Evolutionary conservation across 1,139 yeast species (phyloP).

Genomic region (Candida sanyaensis): DNA sequence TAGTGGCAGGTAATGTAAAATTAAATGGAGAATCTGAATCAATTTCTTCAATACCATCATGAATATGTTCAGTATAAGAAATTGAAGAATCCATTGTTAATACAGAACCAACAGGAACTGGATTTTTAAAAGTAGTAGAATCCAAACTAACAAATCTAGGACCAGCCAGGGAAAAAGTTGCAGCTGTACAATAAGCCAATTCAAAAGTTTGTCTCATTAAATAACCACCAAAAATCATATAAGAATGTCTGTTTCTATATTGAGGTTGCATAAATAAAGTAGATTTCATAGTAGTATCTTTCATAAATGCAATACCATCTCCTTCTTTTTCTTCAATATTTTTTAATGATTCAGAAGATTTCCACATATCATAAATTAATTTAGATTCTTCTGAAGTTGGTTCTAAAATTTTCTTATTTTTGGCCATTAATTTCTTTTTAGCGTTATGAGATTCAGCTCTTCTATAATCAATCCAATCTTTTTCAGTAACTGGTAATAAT

Average conservation of each 20-base stretch:
- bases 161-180: constrained; percentile 78
- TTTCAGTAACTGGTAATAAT: constrained; percentile 69
- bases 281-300: constrained; percentile 67
- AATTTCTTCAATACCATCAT: constrained; percentile 34
- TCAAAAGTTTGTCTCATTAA: constrained; percentile 89
- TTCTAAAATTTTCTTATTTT: constrained; percentile 58
- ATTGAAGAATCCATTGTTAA: constrained; percentile 78
- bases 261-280: constrained; percentile 95
- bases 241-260: constrained; percentile 89
- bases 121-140: constrained; percentile 87
- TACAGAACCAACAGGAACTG: constrained; percentile 94
- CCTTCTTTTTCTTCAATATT: constrained; percentile 8
- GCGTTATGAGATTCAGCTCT: constrained; percentile 90
- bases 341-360: constrained; percentile 50
- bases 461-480: constrained; percentile 80
- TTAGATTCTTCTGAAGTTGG: constrained; percentile 73
- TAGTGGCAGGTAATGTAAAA: constrained; percentile 58
- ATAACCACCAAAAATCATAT: constrained; percentile 94
- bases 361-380: constrained; percentile 79
- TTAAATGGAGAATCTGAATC: constrained; percentile 44
- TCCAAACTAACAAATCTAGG: constrained; percentile 90
- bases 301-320: constrained; percentile 59
- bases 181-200: constrained; percentile 89
- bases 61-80: constrained; percentile 79
- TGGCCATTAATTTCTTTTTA: constrained; percentile 77